phyloP scores from a whole-genome alignment of 306 rosid species.

The Abrus pulchellus region DNA sequence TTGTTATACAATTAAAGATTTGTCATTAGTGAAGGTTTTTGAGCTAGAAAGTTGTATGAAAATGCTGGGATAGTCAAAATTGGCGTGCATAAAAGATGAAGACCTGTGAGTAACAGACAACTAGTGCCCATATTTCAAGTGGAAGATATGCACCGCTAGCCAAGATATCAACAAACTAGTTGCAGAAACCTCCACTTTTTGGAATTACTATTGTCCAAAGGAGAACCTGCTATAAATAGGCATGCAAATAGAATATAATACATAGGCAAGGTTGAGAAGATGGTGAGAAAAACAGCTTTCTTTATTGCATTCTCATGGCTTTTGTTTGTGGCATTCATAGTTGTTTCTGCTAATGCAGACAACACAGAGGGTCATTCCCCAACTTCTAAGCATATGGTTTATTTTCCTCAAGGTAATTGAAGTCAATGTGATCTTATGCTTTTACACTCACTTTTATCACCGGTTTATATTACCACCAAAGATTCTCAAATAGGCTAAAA shows the following conservation, averaged over 20 bases:
- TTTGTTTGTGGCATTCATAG: slow-evolving; percentile 35
- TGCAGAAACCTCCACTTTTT: slow-evolving; percentile 1
- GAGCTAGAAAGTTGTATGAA: background rate
- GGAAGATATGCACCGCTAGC: slow-evolving; percentile 21
- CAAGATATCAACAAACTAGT: slow-evolving; percentile 9
- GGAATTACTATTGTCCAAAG: background rate
- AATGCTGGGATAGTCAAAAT: slow-evolving; percentile 20
- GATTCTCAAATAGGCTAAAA: slow-evolving; percentile 22
- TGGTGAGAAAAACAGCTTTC: slow-evolving; percentile 39
- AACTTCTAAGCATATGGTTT: slow-evolving; percentile 45
- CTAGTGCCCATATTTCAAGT: slow-evolving; percentile 10
- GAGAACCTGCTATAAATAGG: slow-evolving; percentile 35
- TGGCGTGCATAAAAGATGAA: slow-evolving; percentile 36
- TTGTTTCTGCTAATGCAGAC: slow-evolving; percentile 39
- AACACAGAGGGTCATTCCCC: slow-evolving; percentile 5
- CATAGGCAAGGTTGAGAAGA: slow-evolving; percentile 20
- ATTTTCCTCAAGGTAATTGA: slow-evolving; percentile 47
- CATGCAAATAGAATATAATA: slow-evolving; percentile 27
- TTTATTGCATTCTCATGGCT: slow-evolving; percentile 47
- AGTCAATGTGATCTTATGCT: background rate
- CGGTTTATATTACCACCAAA: background rate
- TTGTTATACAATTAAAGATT: background rate
- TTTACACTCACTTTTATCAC: background rate
- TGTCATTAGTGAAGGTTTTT: slow-evolving; percentile 5
- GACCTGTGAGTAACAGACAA: slow-evolving; percentile 38